Evolutionary conservation across 805 yeast species (phyloP).

Genomic region (Helenozyma baotianmanensis): DNA sequence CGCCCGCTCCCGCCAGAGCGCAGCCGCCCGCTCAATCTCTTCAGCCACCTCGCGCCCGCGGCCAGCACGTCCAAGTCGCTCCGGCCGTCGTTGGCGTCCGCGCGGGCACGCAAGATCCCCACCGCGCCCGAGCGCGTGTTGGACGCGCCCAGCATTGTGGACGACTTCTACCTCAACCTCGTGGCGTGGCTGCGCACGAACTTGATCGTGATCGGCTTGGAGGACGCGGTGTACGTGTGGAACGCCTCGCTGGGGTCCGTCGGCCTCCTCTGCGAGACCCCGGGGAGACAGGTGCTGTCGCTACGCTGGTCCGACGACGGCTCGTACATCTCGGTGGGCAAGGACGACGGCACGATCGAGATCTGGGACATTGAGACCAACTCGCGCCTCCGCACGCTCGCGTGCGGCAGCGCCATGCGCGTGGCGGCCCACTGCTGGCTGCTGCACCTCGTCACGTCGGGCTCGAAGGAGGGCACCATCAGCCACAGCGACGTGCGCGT

Average conservation of each 20-base stretch:
- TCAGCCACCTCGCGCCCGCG: slow-evolving; percentile 20
- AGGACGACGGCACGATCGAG: slow-evolving; percentile 77
- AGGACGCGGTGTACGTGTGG: slow-evolving; percentile 83
- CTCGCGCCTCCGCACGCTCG: slow-evolving; percentile 73
- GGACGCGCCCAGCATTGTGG: slow-evolving; percentile 93
- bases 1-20: slow-evolving; percentile 80
- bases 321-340: slow-evolving; percentile 76
- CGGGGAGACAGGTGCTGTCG: slow-evolving; percentile 55
- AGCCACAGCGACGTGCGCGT: slow-evolving; percentile 88
- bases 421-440: slow-evolving; percentile 85
- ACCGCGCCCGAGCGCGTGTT: slow-evolving; percentile 88
- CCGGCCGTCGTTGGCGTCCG: slow-evolving; percentile 51
- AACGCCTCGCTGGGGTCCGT: slow-evolving; percentile 82
- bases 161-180: slow-evolving; percentile 86
- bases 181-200: slow-evolving; percentile 85
- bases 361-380: slow-evolving; percentile 88
- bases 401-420: slow-evolving; percentile 57
- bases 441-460: slow-evolving; percentile 76
- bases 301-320: slow-evolving; percentile 92
- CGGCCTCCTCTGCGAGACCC: slow-evolving; percentile 54
- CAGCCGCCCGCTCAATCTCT: slow-evolving; percentile 31
- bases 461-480: slow-evolving; percentile 79
- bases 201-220: slow-evolving; percentile 83
- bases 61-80: slow-evolving; percentile 27
- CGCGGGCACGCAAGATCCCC: slow-evolving; percentile 72